Percentiles rank a stretch among this genome's conserved stretches.
These are phyloP conservation scores for Monosporascus sp. DNA, from an alignment of 2,329 filamentous ascomycete genomes.

Conservation along the genomic window DNA sequence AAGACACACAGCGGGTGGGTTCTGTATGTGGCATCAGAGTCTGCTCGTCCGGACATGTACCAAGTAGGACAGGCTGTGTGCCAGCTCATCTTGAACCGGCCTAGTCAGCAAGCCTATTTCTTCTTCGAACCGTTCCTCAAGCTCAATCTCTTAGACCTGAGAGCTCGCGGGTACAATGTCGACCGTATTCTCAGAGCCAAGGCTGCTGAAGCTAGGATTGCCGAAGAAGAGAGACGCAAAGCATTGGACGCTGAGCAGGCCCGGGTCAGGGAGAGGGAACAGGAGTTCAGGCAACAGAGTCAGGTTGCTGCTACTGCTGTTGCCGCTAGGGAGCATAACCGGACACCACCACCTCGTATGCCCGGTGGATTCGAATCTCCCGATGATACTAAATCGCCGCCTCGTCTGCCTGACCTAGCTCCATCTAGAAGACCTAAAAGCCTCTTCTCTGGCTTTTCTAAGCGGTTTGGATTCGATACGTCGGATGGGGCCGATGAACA, in stretches of 20 bases:
- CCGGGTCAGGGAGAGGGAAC: conserved; percentile 53
- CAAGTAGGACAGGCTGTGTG: conserved; percentile 88
- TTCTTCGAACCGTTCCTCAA: conserved; percentile 89
- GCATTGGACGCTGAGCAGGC: conserved; percentile 69
- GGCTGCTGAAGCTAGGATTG: conserved; percentile 80
- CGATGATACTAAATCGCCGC: conserved; percentile 12
- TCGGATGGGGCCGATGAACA: conserved; percentile 37
- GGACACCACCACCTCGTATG: conserved; percentile 50
- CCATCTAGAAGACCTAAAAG: conserved; percentile 44
- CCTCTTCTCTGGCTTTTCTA: conserved; percentile 64
- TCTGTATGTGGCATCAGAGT: conserved; percentile 68
- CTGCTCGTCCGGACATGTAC: conserved; percentile 70
- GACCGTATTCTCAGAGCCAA: conserved; percentile 87
- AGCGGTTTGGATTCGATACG: conserved; percentile 62
- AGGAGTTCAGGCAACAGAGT: conserved; percentile 43
- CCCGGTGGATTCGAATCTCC: conserved; percentile 61
- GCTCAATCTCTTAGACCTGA: conserved; percentile 74
- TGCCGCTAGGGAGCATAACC: conserved; percentile 33
- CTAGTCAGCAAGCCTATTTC: conserved; percentile 82
- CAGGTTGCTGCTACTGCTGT: conserved; percentile 32
- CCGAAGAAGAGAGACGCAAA: conserved; percentile 74
- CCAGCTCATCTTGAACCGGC: conserved; percentile 70
- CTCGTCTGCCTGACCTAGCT: conserved; percentile 27
- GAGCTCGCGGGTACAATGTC: conserved; percentile 90
- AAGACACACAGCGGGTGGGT: conserved; percentile 51